Percentiles rank a stretch among this genome's conserved stretches.
Evolutionary conservation across 257 asterid genomes (phyloP).

Genomic region (Forsythia suspensa): DNA sequence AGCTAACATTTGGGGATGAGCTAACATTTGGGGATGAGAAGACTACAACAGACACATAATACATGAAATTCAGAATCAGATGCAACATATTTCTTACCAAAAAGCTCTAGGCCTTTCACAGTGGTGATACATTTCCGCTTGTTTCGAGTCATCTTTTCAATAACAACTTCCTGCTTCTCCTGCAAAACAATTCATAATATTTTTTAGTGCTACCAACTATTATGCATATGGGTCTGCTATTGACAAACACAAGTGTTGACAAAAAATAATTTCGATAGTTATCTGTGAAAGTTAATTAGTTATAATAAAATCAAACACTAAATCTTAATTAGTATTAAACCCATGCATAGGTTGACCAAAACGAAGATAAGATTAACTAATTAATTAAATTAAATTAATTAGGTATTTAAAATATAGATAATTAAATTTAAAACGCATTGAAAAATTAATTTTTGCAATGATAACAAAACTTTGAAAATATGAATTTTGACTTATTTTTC

Average conservation of each 20-base stretch:
- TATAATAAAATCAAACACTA: too few species aligned
- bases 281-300: too few species aligned
- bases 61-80: constrained; percentile 13
- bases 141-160: constrained; percentile 93
- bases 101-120: constrained; percentile 91
- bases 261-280: too few species aligned
- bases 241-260: constrained; percentile 18
- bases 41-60: constrained; percentile 3
- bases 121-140: constrained; percentile 94
- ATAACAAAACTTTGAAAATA: too few species aligned
- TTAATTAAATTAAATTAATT: too few species aligned
- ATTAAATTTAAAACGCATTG: too few species aligned
- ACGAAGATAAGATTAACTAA: too few species aligned
- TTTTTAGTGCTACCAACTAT: constrained; percentile 6
- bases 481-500: too few species aligned
- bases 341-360: too few species aligned
- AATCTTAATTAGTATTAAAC: too few species aligned
- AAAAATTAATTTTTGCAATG: too few species aligned
- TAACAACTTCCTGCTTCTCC: constrained; percentile 90
- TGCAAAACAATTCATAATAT: constrained; percentile 31
- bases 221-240: constrained; percentile 2
- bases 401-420: too few species aligned
- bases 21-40: constrained; percentile 14
- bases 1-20: constrained; percentile 16
- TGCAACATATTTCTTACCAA: constrained; percentile 51